These are phyloP conservation scores for Tirmania nivea DNA, from an alignment of 495 filamentous ascomycete species.

Conservation along the genomic window DNA sequence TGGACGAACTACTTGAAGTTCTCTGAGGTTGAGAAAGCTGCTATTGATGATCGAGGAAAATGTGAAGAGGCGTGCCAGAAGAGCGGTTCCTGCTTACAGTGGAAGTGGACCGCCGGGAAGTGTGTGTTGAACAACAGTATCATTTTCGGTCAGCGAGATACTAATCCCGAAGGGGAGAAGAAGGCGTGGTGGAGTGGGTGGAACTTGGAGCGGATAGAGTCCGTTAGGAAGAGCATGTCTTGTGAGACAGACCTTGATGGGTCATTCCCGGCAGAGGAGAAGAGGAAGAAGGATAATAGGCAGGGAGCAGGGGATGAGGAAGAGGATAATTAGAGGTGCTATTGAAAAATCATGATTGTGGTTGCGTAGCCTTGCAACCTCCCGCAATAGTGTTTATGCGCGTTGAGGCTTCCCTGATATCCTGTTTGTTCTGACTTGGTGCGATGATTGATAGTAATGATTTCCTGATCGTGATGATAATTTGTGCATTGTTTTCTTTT, in stretches of 20 bases:
- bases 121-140: background rate
- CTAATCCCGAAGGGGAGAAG: background rate
- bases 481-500: too few relatives aligned
- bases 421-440: too few relatives aligned
- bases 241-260: background rate
- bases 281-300: background rate
- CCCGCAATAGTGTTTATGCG: too few relatives aligned
- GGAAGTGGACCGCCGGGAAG: background rate
- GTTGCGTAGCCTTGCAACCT: too few relatives aligned
- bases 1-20: background rate
- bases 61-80: background rate
- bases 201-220: background rate
- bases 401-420: too few relatives aligned
- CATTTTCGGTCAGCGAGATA: background rate
- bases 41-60: background rate
- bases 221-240: background rate
- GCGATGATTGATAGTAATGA: too few relatives aligned
- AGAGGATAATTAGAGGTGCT: too few relatives aligned
- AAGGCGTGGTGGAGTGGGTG: background rate
- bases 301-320: too few relatives aligned
- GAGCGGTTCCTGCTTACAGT: background rate
- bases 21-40: background rate
- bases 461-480: too few relatives aligned
- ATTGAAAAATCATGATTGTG: too few relatives aligned
- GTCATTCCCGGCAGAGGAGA: background rate